These are phyloP conservation scores for Citrullus colocynthis DNA, from an alignment of 306 rosid species.

Conservation along the genomic window DNA sequence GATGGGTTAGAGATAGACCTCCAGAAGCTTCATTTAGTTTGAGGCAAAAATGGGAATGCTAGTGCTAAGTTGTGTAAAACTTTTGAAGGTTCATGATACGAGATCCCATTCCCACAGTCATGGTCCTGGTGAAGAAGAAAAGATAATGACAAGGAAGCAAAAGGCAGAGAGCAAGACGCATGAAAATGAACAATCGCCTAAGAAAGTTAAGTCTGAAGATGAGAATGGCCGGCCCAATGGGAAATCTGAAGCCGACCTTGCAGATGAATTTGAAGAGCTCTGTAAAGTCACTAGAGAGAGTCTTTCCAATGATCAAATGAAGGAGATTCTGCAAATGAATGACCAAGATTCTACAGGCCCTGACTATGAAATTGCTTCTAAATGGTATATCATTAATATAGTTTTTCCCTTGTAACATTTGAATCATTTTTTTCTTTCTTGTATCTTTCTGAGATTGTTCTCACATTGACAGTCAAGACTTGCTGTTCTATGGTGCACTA, in stretches of 20 bases:
- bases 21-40: not conserved
- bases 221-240: constrained; percentile 34
- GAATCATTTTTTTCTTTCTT: not conserved
- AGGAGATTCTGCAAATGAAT: constrained; percentile 44
- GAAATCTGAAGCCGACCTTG: constrained; percentile 18
- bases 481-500: constrained; percentile 54
- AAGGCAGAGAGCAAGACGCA: constrained; percentile 61
- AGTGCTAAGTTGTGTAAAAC: not conserved
- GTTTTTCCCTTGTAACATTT: not conserved
- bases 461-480: constrained; percentile 50
- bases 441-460: not conserved
- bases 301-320: constrained; percentile 45
- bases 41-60: not conserved
- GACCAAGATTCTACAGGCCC: constrained; percentile 49
- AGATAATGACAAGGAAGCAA: constrained; percentile 69
- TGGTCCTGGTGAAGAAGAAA: constrained; percentile 46
- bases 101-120: constrained; percentile 54
- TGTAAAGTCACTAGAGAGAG: constrained; percentile 37
- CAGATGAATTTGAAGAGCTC: constrained; percentile 39
- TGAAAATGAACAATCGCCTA: constrained; percentile 46
- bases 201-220: constrained; percentile 44
- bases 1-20: no score
- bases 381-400: constrained; percentile 29
- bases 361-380: constrained; percentile 24
- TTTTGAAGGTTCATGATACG: constrained; percentile 54